Conservation (phyloP, 2,329 filamentous ascomycete species). For the Paraphoma chrysanthemicola region DNA sequence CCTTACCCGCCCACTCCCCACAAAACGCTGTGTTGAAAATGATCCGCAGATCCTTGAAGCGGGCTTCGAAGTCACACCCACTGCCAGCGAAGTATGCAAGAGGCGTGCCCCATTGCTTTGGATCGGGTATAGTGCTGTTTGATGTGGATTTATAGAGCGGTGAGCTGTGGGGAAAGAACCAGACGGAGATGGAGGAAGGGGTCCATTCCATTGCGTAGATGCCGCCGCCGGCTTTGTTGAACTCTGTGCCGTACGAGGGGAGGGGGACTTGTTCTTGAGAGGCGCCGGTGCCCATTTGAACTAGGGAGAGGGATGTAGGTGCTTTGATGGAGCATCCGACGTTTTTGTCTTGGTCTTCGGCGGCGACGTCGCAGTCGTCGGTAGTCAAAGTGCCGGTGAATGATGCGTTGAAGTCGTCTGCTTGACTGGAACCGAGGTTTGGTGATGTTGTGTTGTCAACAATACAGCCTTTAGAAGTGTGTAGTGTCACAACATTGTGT, state of each 20-base stretch:
- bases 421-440: not conserved
- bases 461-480: slow-evolving; percentile 35
- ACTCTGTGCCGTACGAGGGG: slow-evolving; percentile 40
- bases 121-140: slow-evolving; percentile 16
- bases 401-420: not conserved
- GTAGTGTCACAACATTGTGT: slow-evolving; percentile 40
- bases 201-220: slow-evolving; percentile 52
- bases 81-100: slow-evolving; percentile 49
- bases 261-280: not conserved
- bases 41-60: slow-evolving; percentile 38
- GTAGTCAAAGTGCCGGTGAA: slow-evolving; percentile 56
- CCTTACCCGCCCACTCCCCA: slow-evolving; percentile 60
- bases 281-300: not conserved
- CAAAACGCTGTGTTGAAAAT: slow-evolving; percentile 61
- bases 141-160: slow-evolving; percentile 17
- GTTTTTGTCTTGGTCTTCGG: slow-evolving; percentile 32
- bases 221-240: slow-evolving; percentile 47
- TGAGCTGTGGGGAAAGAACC: slow-evolving; percentile 47
- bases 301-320: not conserved
- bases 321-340: slow-evolving; percentile 40
- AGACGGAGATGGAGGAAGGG: slow-evolving; percentile 47
- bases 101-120: slow-evolving; percentile 31
- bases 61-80: slow-evolving; percentile 54
- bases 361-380: slow-evolving; percentile 54
- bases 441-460: slow-evolving; percentile 23